These are phyloP conservation scores for Boletus patriciae DNA, from an alignment of 768 basidiomycete species.

Conservation along the genomic window DNA sequence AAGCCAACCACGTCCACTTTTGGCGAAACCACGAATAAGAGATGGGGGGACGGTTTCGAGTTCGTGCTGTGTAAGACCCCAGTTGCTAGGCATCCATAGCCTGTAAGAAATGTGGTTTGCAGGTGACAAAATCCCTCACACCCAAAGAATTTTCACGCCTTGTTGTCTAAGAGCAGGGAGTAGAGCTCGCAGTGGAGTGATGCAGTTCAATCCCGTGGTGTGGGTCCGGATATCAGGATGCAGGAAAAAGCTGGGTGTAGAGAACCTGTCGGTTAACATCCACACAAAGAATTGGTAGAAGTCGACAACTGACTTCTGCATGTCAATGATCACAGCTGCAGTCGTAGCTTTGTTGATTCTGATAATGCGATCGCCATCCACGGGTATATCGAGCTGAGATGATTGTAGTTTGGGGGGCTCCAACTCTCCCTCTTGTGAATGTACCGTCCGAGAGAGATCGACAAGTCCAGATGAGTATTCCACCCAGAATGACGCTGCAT, in stretches of 20 bases:
- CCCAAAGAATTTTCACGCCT: conserved; percentile 62
- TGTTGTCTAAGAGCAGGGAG: conserved; percentile 49
- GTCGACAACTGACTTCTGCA: conserved; percentile 63
- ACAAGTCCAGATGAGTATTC: conserved; percentile 66
- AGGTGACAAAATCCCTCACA: conserved; percentile 40
- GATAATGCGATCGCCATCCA: conserved; percentile 50
- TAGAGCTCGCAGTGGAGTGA: conserved; percentile 51
- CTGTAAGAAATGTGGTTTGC: background rate
- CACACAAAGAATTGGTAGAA: background rate
- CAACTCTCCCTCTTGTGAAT: conserved; percentile 31
- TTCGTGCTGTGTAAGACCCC: conserved; percentile 69
- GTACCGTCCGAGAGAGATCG: conserved; percentile 56
- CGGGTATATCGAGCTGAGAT: conserved; percentile 53
- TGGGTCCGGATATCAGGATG: conserved; percentile 59
- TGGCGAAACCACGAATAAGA: conserved; percentile 54
- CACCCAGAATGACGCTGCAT: conserved; percentile 58
- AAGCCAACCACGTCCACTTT: conserved; percentile 49
- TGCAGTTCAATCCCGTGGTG: conserved; percentile 55
- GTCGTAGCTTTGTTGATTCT: conserved; percentile 49
- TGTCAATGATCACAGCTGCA: conserved; percentile 66
- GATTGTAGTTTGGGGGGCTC: conserved; percentile 35
- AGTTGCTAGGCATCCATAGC: conserved; percentile 48
- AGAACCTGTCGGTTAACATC: conserved; percentile 1
- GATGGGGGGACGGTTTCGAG: conserved; percentile 61
- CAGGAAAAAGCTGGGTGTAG: conserved; percentile 54